phyloP scores from a whole-genome alignment of 2,329 filamentous ascomycete genomes.

The Raffaelea arxii region DNA sequence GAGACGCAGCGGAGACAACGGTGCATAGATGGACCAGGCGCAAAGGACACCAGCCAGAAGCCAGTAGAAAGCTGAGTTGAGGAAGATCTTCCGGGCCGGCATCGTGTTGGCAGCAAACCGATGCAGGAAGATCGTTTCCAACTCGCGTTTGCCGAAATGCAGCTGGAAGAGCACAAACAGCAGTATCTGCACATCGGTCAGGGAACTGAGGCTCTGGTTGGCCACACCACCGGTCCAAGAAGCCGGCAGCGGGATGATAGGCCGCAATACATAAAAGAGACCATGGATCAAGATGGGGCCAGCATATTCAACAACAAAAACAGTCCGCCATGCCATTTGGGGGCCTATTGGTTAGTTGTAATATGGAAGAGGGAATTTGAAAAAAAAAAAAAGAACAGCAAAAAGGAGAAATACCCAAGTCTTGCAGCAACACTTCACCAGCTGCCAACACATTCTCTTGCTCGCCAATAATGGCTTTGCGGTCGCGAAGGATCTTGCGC shows the following conservation, averaged over 20 bases:
- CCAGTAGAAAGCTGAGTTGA: conserved; percentile 96
- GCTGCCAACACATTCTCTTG: conserved; percentile 37
- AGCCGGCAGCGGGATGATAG: conserved; percentile 49
- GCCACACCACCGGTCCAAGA: conserved; percentile 15
- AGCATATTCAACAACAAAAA: conserved; percentile 91
- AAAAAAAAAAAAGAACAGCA: not conserved
- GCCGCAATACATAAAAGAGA: conserved; percentile 61
- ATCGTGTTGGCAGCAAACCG: conserved; percentile 93
- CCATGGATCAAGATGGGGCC: conserved; percentile 85
- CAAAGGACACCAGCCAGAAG: conserved; percentile 67
- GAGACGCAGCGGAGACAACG: conserved; percentile 50
- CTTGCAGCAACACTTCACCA: conserved; percentile 73
- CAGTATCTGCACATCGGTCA: conserved; percentile 57
- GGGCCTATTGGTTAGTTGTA: conserved; percentile 57
- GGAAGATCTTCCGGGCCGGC: conserved; percentile 84
- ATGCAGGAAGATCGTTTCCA: conserved; percentile 90
- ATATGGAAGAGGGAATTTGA: not conserved
- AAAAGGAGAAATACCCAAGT: conserved; percentile 57
- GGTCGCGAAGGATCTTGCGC: conserved; percentile 55
- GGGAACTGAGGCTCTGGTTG: conserved; percentile 27
- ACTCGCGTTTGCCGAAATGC: conserved; percentile 92
- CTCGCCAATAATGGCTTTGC: conserved; percentile 41
- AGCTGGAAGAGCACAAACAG: conserved; percentile 63
- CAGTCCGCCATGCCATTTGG: conserved; percentile 85
- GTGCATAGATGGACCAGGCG: conserved; percentile 77